These are phyloP conservation scores for Paecilomyces variotii DNA, from an alignment of 2,329 filamentous ascomycete species.

Conservation along the genomic window DNA sequence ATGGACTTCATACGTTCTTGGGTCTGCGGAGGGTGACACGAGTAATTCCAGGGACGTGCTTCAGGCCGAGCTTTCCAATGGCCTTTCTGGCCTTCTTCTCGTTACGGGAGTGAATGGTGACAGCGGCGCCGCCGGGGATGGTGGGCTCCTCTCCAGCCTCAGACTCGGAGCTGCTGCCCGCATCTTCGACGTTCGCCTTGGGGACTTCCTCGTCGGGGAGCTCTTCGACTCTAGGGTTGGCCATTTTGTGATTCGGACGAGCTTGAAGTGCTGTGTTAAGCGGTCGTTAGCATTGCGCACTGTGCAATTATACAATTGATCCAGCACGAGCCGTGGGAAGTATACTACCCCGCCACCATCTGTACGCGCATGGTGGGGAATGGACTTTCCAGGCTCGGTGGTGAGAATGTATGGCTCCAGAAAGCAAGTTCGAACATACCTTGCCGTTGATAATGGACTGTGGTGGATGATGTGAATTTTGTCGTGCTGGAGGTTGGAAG, in stretches of 20 bases:
- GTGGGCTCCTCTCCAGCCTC: constrained; percentile 48
- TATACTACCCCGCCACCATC: neutral
- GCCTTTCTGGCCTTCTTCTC: constrained; percentile 99
- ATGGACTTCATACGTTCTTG: constrained; percentile 73
- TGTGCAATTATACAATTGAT: constrained; percentile 3
- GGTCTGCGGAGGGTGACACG: constrained; percentile 95
- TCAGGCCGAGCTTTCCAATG: constrained; percentile 95
- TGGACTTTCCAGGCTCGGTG: neutral
- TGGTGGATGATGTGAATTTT: constrained; percentile 32
- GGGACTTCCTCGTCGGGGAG: constrained; percentile 79
- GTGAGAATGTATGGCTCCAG: constrained; percentile 3
- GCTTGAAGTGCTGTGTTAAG: constrained; percentile 12
- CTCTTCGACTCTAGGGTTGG: constrained; percentile 97
- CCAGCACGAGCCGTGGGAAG: neutral
- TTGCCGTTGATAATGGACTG: constrained; percentile 24
- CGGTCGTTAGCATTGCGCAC: constrained; percentile 13
- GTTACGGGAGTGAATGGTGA: constrained; percentile 95
- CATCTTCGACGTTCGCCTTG: constrained; percentile 74
- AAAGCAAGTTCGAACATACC: constrained; percentile 23
- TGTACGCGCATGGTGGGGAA: neutral
- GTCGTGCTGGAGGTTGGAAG: constrained; percentile 26
- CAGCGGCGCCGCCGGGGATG: constrained; percentile 76
- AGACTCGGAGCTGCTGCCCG: constrained; percentile 43
- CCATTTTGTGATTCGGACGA: constrained; percentile 55
- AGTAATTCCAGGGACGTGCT: constrained; percentile 94